Evolutionary conservation across 192 early-diverging fungal genomes (phyloP), one percentile per base, ranked within the genome.

Genomic region (Podila minutissima): DNA sequence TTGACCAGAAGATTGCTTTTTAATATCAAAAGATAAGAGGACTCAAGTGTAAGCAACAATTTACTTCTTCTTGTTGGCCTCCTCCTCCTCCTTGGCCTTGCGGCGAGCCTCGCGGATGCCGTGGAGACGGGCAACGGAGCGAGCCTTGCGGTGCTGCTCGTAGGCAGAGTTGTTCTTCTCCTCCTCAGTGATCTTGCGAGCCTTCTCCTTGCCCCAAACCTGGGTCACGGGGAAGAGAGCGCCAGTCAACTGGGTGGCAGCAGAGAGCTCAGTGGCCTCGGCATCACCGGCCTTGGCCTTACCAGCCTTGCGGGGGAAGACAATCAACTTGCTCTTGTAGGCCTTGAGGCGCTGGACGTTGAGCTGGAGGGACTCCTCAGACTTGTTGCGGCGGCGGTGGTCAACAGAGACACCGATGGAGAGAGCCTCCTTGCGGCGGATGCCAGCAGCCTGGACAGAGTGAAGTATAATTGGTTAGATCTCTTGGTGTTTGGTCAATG

Each of bases 351-450:
- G 95, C 88, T 92, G 92, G 57, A 95, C 96, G 86, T 98, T 99
- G 70, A 94, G 86, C 69, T 93, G 84, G 61, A 99, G 91, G 15
- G 95, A 93, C 87, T 99, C 97, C 82, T 93, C 91, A 69, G 95
- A 96, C 84, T 95, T 91, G 94, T 97, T 97, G 88, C 93, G 93
- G 77, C 97, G 92, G 71, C 97, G 96, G 90, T 95, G 93, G 89
- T 99, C 97, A 69, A 99, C 95, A 64, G 97, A 88, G 83, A 99
- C 95, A 82, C 98, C 98, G 81, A 99, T 93, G 77, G 94, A 91
- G 72, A 88, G 91, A 74, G 98, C 98, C 85, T 95, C 91, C 91
- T 97, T 97, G 88, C 93, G 90, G 75, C 91, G 84, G 85, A 99
- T 87, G 71, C 96, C 96, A 72, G 96, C 97, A 72, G 89, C 95